phyloP scores from a whole-genome alignment of 176 grass and related monocot species.

The Juncus inflexus region DNA sequence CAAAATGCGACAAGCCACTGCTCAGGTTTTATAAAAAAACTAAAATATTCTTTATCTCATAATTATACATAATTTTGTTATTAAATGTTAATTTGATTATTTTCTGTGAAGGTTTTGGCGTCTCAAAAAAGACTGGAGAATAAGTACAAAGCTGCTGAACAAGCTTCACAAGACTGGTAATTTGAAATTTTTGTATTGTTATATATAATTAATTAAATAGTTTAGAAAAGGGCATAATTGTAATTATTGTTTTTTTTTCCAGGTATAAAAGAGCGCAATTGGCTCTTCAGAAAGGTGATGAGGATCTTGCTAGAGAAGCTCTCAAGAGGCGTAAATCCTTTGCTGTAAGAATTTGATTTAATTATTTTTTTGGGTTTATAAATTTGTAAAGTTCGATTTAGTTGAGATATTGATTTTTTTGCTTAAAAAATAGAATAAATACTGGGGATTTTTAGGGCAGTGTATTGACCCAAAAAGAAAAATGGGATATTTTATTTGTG shows the following conservation, averaged over 20 bases:
- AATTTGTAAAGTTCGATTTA: constrained; percentile 1
- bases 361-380: constrained; percentile 18
- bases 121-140: constrained; percentile 92
- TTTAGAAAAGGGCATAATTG: constrained; percentile 20
- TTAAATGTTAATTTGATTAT: constrained; percentile 1
- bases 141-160: constrained; percentile 89
- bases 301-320: constrained; percentile 97
- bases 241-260: constrained; percentile 18
- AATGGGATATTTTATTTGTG: no score
- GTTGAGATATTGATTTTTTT: no score
- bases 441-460: no score
- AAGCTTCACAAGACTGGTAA: constrained; percentile 88
- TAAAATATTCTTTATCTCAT: neutral
- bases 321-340: constrained; percentile 98
- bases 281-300: constrained; percentile 93
- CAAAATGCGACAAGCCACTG: constrained; percentile 98
- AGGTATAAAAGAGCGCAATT: constrained; percentile 94
- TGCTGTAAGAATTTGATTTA: constrained; percentile 54
- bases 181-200: constrained; percentile 20
- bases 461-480: no score
- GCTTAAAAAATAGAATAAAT: no score
- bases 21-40: constrained; percentile 58
- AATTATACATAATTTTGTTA: constrained; percentile 10
- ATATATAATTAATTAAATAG: constrained; percentile 1
- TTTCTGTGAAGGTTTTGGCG: constrained; percentile 79